Conservation (phyloP, 1,284 basidiomycete genomes). For the Mycosarcoma mackinlayi region DNA sequence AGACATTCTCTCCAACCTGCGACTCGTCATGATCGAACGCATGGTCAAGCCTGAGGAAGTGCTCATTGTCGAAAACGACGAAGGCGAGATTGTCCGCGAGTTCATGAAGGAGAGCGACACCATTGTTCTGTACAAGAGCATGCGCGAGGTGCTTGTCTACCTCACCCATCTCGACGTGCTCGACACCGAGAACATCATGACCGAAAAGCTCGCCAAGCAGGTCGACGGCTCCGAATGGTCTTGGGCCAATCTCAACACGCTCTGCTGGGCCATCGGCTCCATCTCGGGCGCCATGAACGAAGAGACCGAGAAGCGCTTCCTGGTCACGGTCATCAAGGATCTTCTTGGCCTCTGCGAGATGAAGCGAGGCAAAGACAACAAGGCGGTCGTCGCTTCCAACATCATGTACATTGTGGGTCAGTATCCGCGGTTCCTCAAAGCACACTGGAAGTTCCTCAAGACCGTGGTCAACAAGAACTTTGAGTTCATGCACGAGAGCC, state of each 20-base stretch:
- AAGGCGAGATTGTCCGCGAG: constrained; percentile 98
- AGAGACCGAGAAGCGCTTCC: constrained; percentile 98
- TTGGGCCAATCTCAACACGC: constrained; percentile 98
- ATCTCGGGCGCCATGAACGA: constrained; percentile 99
- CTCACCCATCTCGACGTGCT: constrained; percentile 95
- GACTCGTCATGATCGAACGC: constrained; percentile 95
- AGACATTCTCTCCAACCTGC: constrained; percentile 89
- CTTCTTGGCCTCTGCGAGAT: constrained; percentile 95
- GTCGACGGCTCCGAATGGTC: constrained; percentile 98
- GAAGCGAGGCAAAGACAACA: constrained; percentile 99
- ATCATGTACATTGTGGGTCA: constrained; percentile 99
- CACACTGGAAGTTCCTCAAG: constrained; percentile 99
- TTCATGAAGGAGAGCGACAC: constrained; percentile 99
- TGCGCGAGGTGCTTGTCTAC: constrained; percentile 93
- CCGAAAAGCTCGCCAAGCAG: constrained; percentile 93
- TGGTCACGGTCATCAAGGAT: constrained; percentile 99
- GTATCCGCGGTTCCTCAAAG: constrained; percentile 98
- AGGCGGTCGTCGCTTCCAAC: constrained; percentile 98
- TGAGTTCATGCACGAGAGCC: constrained; percentile 99
- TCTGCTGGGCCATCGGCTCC: constrained; percentile 99
- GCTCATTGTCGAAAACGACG: constrained; percentile 98
- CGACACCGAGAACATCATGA: constrained; percentile 91
- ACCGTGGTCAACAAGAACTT: constrained; percentile 99
- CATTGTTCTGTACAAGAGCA: constrained; percentile 98
- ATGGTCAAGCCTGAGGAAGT: constrained; percentile 99